Base-by-base conservation (phyloP, 148 eudicot species). In the Rhododendron vialii region DNA sequence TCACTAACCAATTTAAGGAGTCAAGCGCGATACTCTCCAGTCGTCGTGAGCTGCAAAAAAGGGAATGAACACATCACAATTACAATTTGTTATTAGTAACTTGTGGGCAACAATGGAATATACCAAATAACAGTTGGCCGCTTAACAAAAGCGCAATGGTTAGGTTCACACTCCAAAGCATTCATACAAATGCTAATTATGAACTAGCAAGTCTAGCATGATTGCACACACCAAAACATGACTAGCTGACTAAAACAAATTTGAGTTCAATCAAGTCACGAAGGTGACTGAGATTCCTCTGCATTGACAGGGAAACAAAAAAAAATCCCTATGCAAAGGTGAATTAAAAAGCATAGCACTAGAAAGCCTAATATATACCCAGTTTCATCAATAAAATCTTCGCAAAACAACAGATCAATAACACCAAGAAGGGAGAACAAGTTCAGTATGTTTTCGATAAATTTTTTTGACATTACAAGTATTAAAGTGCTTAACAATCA, bases 1-100 rank as follows among this genome's bases (percentile, higher is more conserved):
- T 77, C 67, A 91, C 98, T 95, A 59, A 95, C 99, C 98, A 97
- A 78, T 89, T 95, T 94, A 67, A 95, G 86, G 28, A 97, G 94
- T 38, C 98, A 98, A 67, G 92, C 82, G 18, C 98, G 98, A 80
- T 83, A 89, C 84, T 97, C 98, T 83, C 93, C 93, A 1, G 93
- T 84, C 92, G 94, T 89, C 14, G 92, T 97, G 79, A 93, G 87
- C 99, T 97, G 98, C 92, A 95, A 87, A 78, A 83, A 30, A 30
- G 59, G 20, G 15, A 65, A 74, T 45, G 50, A 55, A 84, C 47
- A 22, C 28, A 73, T 51, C 59, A 84, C 7, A 7, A 74, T 36
- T 53, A 24, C 20, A 12, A 24, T 50, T 5, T 48, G 55, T 36
- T 15, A 28, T 12, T 51, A 84, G 43, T 50, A 84, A 53, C 36